Evolutionary conservation across 495 filamentous ascomycete genomes (phyloP).

Genomic region (Penicillium arizonense): DNA sequence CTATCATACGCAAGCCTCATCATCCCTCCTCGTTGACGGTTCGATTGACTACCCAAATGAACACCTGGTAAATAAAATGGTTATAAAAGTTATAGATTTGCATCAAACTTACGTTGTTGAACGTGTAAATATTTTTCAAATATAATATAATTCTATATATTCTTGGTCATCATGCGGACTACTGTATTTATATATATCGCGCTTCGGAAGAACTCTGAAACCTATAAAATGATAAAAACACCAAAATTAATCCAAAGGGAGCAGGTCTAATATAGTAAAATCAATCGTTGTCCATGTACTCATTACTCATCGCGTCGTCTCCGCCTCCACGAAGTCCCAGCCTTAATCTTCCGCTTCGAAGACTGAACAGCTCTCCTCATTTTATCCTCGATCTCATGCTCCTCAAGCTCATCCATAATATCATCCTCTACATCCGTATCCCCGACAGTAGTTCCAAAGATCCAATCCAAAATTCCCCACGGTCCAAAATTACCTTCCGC

Average conservation of each 20-base stretch:
- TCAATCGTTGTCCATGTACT: neutral
- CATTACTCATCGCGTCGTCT: neutral
- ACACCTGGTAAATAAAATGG: too few species aligned
- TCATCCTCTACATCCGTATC: conserved; percentile 48
- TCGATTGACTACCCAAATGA: too few species aligned
- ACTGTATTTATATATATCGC: neutral
- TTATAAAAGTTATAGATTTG: too few species aligned
- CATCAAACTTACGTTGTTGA: too few species aligned
- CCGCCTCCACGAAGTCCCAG: neutral
- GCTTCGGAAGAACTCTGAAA: too few species aligned
- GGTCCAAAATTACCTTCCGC: conserved; percentile 74
- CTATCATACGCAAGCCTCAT: too few species aligned
- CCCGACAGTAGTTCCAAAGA: conserved; percentile 63
- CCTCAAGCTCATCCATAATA: conserved; percentile 19
- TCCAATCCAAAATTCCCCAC: conserved; percentile 77
- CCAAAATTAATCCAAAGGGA: neutral
- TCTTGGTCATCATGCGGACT: too few species aligned
- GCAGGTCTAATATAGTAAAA: neutral
- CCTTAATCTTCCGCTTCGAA: conserved; percentile 23
- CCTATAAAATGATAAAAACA: neutral
- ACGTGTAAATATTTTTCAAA: neutral
- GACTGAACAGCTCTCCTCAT: conserved; percentile 26
- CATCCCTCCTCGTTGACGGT: too few species aligned
- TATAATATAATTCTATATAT: too few species aligned
- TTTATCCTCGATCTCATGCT: conserved; percentile 21